Base-by-base conservation (phyloP, 768 basidiomycete genomes). In the Calocera viscosa region DNA sequence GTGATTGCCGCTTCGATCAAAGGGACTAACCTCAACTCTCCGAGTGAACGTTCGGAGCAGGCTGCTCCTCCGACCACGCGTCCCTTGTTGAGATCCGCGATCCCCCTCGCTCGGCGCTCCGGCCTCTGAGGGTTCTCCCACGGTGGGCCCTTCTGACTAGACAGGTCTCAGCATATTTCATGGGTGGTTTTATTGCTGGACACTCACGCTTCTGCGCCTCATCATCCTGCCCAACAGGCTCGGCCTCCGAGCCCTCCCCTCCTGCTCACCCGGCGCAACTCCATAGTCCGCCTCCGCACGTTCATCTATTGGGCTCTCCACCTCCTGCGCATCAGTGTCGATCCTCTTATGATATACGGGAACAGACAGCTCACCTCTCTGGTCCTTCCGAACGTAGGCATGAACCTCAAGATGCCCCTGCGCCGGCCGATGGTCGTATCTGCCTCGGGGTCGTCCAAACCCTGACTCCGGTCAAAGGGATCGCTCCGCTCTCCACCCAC, bases 41-140 rank as follows among this genome's bases (percentile, higher is more conserved):
- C 53, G 53, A 30, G 53, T 60, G 30, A 60, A 60, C 26, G 53
- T 60, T 26, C 53, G 53, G 30, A 60, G 53, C 26, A 60, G 30
- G 22, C 53, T 60, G 53, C 53, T 60, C 53, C 53, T 60, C 53
- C 53, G 11, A 5, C 53, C 53, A 2, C 53, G 24, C 53, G 53
- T 60, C 8, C 53, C 53, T 19, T 60, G 24, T 22, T 60, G 53
- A 26, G 53, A 60, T 16, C 30, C 5, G 26, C 30, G 14, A 26
- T 60, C 53, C 14, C 14, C 30, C 26, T 32, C 43, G 43, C 43
- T 32, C 7, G 2, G 8, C 19, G 8, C 43, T 19, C 19, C 53
- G 14, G 53, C 26, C 24, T 5, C 53, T 19, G 24, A 26, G 3
- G 5, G 14, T 30, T 60, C 53, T 10, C 7, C 16, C 30, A 32